Base-by-base conservation (phyloP, 306 rosid species). In the Purshia tridentata region DNA sequence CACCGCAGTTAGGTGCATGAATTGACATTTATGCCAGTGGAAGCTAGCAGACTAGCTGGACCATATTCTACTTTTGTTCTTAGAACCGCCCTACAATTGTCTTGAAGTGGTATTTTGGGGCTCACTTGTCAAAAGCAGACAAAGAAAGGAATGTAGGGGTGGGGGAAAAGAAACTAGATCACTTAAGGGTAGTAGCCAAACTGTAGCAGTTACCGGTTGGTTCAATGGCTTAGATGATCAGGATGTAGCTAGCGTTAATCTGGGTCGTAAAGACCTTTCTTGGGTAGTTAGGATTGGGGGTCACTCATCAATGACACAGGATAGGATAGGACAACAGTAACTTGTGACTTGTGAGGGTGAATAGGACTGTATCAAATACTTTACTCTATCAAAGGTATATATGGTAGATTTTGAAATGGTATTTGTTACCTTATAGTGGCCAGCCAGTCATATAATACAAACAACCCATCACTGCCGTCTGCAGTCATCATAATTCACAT, bases 41-140 rank as follows among this genome's bases (percentile, higher is more conserved):
- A 29, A 79, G 55, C 72, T 39, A 23, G 40, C 54, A 67, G 71
- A 76, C 11, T 19, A 40, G 6, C 57, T 46, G 89, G 81, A 80
- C 78, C 78, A 69, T 0, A 29, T 58, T 62, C 58, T 54, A 18
- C 23, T 65, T 67, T 65, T 71, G 62, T 49, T 54, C 19, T 44
- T 48, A 77, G 3, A 61, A 16, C 67, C 67, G 39, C 23, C 63
- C 20, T 7, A 39, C 47, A 39, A 18, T 2, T 14, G 13, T 9
- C 67, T 35, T 35, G 16, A 39, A 61, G 67, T 61, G 67, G 47
- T 61, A 39, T 8, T 37, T 61, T 61, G 9, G 2, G 44, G 15
- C 35, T 8, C 18, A 18, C 67, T 61, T 39, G 37, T 6, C n/a
- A 12, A 14, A 35, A 59, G 65, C 14, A 35, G 19, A 35, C 39